Percentiles rank a stretch among this genome's conserved stretches.
Conservation (phyloP, 768 basidiomycete species). For the Lactarius tabidus region DNA sequence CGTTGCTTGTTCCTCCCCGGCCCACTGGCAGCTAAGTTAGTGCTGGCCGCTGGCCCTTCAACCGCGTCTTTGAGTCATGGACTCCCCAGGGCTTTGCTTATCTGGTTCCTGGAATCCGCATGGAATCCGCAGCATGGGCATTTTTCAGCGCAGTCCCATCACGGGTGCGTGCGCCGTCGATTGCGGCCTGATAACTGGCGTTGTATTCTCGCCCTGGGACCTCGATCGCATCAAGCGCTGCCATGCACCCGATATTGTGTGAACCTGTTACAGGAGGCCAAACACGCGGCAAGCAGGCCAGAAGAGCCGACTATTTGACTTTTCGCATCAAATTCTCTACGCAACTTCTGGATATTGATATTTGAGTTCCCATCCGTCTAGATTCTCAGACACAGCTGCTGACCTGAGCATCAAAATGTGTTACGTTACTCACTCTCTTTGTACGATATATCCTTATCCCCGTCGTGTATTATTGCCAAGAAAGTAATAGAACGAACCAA, state of each 20-base stretch:
- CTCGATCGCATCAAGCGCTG: slow-evolving; percentile 5
- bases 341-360: not conserved
- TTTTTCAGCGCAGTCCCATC: not conserved
- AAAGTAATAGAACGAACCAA: not conserved
- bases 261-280: not conserved
- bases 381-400: too few species aligned
- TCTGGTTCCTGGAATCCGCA: too few species aligned
- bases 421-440: not conserved
- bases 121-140: too few species aligned
- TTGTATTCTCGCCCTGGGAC: slow-evolving; percentile 2
- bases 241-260: slow-evolving; percentile 2
- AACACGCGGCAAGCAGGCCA: not conserved
- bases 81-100: too few species aligned
- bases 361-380: too few species aligned
- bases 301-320: not conserved
- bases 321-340: not conserved
- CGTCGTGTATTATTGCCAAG: not conserved
- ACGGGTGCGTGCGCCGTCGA: slow-evolving; percentile 7
- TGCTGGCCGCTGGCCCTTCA: too few species aligned
- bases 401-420: not conserved
- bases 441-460: not conserved
- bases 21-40: too few species aligned
- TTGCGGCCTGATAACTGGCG: slow-evolving; percentile 8
- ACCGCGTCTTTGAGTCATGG: too few species aligned
- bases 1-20: too few species aligned